Conservation (phyloP, 768 basidiomycete species). For the Heimioporus sp. region DNA sequence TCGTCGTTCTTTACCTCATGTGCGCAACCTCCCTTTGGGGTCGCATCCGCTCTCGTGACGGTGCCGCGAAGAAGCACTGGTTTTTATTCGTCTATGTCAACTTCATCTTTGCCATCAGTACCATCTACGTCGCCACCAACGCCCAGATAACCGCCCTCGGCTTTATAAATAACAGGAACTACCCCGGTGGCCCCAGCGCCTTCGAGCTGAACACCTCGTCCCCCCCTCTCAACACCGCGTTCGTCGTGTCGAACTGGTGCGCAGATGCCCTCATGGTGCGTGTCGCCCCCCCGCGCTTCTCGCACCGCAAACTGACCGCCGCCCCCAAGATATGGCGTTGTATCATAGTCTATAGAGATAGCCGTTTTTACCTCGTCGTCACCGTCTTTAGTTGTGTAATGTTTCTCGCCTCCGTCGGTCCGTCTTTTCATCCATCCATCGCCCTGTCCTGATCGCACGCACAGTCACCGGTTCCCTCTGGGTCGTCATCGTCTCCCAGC, state of each 20-base stretch:
- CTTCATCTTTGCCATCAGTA: slow-evolving; percentile 27
- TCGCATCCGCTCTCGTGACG: slow-evolving; percentile 12
- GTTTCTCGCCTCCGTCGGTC: slow-evolving; percentile 25
- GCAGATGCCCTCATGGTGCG: slow-evolving; percentile 31
- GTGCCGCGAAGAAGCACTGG: slow-evolving; percentile 14
- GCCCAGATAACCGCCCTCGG: slow-evolving; percentile 27
- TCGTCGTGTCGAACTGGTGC: slow-evolving; percentile 31
- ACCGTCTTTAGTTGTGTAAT: slow-evolving; percentile 16
- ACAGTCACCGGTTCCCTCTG: slow-evolving; percentile 30
- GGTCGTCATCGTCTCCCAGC: slow-evolving; percentile 26
- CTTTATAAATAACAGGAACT: slow-evolving; percentile 31
- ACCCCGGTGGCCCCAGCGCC: slow-evolving; percentile 28
- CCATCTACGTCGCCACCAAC: slow-evolving; percentile 25
- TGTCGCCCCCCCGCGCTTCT: neutral
- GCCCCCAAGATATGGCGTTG: slow-evolving; percentile 30
- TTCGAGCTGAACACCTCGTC: slow-evolving; percentile 27
- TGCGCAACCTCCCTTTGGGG: slow-evolving; percentile 28
- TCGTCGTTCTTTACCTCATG: slow-evolving; percentile 25
- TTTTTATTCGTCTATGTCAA: slow-evolving; percentile 31
- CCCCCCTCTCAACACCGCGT: slow-evolving; percentile 25
- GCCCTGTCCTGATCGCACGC: neutral
- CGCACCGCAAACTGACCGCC: neutral
- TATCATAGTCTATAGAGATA: slow-evolving; percentile 31
- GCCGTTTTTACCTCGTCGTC: slow-evolving; percentile 17
- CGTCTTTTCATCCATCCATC: neutral